Conservation (phyloP, 257 asterid genomes). For the Linderniella brevidens region DNA sequence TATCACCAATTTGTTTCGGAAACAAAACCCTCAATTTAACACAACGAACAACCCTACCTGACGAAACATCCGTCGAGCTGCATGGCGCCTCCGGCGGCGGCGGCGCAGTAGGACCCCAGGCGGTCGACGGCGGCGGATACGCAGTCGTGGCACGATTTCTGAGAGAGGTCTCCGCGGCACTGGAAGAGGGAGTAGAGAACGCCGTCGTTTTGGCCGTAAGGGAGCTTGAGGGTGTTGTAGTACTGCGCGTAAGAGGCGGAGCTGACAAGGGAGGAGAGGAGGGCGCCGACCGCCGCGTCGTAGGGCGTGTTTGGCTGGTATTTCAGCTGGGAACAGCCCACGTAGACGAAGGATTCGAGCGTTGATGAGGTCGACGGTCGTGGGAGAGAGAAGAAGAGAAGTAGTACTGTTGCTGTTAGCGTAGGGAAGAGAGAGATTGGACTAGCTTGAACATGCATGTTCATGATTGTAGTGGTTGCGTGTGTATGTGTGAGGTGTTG, state of each 20-base stretch:
- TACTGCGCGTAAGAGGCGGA: slow-evolving; percentile 42
- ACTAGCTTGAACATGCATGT: too few relatives aligned
- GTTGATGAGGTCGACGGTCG: slow-evolving; percentile 11
- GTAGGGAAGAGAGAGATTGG: too few relatives aligned
- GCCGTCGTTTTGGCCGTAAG: slow-evolving; percentile 42
- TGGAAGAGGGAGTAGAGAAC: slow-evolving; percentile 53
- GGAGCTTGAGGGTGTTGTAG: slow-evolving; percentile 60
- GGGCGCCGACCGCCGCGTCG: slow-evolving; percentile 55
- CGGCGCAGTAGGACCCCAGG: slow-evolving; percentile 37
- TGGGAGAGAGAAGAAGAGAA: too few relatives aligned
- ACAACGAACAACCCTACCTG: too few relatives aligned
- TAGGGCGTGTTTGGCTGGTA: slow-evolving; percentile 31
- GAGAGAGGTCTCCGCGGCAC: slow-evolving; percentile 66
- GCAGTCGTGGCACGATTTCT: slow-evolving; percentile 38
- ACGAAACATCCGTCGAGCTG: slow-evolving; percentile 19
- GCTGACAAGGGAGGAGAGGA: slow-evolving; percentile 51
- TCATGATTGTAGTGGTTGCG: too few relatives aligned
- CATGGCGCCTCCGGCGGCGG: slow-evolving; percentile 57
- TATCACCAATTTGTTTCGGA: too few relatives aligned
- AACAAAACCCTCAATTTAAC: too few relatives aligned
- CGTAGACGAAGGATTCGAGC: slow-evolving; percentile 33
- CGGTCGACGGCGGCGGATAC: slow-evolving; percentile 35
- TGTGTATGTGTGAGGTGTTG: too few relatives aligned
- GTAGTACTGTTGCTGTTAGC: too few relatives aligned
- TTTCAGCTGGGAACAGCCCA: slow-evolving; percentile 50